These are phyloP conservation scores for Aspergillus nomiae DNA, from an alignment of 2,329 filamentous ascomycete species.

Conservation along the genomic window DNA sequence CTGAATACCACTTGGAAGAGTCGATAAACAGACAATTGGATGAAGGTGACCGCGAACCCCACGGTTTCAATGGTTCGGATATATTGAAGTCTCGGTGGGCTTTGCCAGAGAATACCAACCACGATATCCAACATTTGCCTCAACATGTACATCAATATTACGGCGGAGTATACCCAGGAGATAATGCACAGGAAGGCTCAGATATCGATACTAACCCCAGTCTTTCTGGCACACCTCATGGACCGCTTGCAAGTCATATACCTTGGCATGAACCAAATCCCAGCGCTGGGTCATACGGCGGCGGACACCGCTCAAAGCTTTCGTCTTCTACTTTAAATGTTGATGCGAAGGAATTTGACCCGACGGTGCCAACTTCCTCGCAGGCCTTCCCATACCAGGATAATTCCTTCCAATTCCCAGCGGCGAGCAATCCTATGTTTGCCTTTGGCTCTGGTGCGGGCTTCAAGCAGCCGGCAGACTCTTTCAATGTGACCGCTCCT, in stretches of 20 bases:
- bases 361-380: constrained; percentile 53
- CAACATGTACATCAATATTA: constrained; percentile 39
- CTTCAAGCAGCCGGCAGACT: constrained; percentile 41
- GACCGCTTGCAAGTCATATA: constrained; percentile 29
- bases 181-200: constrained; percentile 54
- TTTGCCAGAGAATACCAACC: constrained; percentile 33
- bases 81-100: constrained; percentile 41
- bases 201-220: constrained; percentile 76
- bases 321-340: constrained; percentile 83
- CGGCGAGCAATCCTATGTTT: constrained; percentile 28
- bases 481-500: constrained; percentile 70
- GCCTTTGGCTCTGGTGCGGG: constrained; percentile 32
- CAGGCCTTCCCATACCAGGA: constrained; percentile 47
- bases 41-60: constrained; percentile 64
- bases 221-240: constrained; percentile 65
- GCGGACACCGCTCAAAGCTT: constrained; percentile 67
- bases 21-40: constrained; percentile 77
- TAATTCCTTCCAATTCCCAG: constrained; percentile 45
- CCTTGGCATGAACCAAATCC: constrained; percentile 38
- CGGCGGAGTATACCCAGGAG: constrained; percentile 32
- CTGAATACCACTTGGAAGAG: constrained; percentile 81
- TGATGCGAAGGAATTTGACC: constrained; percentile 82
- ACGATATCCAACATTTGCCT: constrained; percentile 25
- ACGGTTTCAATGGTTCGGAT: constrained; percentile 29
- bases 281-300: constrained; percentile 36